Base-by-base conservation (phyloP, 306 rosid genomes). In the Cicer judaicum region DNA sequence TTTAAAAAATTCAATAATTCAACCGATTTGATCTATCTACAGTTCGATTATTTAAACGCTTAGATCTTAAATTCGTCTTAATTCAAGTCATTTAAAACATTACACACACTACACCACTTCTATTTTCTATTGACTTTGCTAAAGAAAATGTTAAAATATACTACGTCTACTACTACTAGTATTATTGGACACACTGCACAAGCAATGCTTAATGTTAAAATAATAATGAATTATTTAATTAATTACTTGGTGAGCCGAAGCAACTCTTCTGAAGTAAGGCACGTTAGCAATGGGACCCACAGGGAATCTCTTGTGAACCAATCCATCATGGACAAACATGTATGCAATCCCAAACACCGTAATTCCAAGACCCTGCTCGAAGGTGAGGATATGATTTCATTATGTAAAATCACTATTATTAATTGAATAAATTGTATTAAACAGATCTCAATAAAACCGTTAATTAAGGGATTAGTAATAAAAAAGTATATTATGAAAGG, bases 241-340 rank as follows among this genome's bases (percentile, higher is more conserved):
- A 72, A 46, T 82, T 77, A 94, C 99, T 87, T 87, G 75, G 72
- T 94, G 99, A 61, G 99, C 99, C 1, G 95, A 90, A 64, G 99
- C 99, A 5, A 94, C 97, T 69, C 64, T 92, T 78, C 93, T 76
- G 14, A 94, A 90, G 62, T 94, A 94, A 15, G 97, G 99, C 73
- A 94, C 99, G 83, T 90, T 56, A 70, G 99, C 99, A 70, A 94
- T 90, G 86, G 99, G 99, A 4, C 99, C 99, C 84, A 94, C 99
- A 0, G 95, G 91, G 97, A 94, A 94, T 90, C 99, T 92, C 83
- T 73, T 94, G 5, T 94, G 99, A 72, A 94, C 97, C 29, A 94
- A 79, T 8, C 99, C 99, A 44, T 94, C 99, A 76, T 94, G 99
- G 84, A 94, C 99, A 57, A 94, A 94, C 99, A 94, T 94, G 79